These are phyloP conservation scores for Colletotrichum sp. DNA, from an alignment of 2,329 filamentous ascomycete genomes.

Conservation along the genomic window DNA sequence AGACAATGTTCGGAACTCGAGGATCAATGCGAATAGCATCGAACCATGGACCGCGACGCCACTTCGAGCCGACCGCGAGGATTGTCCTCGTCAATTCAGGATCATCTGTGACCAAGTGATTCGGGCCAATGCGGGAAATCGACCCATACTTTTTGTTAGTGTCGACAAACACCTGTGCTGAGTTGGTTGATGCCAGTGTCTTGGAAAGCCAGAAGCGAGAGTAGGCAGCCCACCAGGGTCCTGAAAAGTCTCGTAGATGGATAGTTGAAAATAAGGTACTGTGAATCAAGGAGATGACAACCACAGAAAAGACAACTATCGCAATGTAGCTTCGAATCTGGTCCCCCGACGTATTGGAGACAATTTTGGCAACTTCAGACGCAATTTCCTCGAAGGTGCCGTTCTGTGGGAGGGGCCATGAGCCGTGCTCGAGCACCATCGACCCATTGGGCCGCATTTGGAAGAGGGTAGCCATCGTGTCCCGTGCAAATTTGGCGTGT, in stretches of 20 bases:
- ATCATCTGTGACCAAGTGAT: slow-evolving; percentile 44
- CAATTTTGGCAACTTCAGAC: neutral
- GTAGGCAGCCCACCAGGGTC: neutral
- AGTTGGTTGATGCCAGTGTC: neutral
- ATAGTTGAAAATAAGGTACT: neutral
- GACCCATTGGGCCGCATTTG: neutral
- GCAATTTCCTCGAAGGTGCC: neutral
- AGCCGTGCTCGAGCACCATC: neutral
- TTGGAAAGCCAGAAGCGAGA: neutral
- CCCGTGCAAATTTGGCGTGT: neutral
- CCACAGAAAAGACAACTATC: neutral
- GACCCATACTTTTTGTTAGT: neutral
- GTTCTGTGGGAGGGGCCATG: neutral
- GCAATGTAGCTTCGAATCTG: neutral
- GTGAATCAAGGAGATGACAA: neutral
- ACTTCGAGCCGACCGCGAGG: slow-evolving; percentile 39
- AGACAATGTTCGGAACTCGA: slow-evolving; percentile 57
- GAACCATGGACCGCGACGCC: slow-evolving; percentile 49
- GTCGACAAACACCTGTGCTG: neutral
- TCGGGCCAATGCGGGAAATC: slow-evolving; percentile 42
- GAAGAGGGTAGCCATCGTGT: neutral
- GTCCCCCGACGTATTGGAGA: neutral
- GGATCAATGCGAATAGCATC: slow-evolving; percentile 56
- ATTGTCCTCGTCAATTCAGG: slow-evolving; percentile 42
- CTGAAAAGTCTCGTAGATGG: neutral